These are phyloP conservation scores for Phascolomyces articulosus DNA, from an alignment of 371 early-diverging fungal genomes.

Conservation along the genomic window DNA sequence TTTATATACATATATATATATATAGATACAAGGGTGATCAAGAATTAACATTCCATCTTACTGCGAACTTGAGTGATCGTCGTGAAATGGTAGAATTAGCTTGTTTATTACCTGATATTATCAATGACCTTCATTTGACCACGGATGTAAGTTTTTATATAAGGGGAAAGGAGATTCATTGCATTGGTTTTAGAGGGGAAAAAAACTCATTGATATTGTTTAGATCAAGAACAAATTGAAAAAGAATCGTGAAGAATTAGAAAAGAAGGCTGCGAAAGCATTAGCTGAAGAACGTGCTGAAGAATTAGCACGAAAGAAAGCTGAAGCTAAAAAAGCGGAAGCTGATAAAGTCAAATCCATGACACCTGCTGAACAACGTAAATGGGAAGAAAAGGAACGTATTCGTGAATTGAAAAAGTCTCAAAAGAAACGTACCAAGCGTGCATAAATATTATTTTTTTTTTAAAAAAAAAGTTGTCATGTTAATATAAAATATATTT, in stretches of 20 bases:
- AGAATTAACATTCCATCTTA: slow-evolving; percentile 11
- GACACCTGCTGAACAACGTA: slow-evolving; percentile 72
- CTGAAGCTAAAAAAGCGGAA: slow-evolving; percentile 72
- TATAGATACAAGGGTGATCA: slow-evolving; percentile 28
- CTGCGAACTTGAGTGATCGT: slow-evolving; percentile 6
- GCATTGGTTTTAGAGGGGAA: too few species aligned
- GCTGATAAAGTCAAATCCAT: slow-evolving; percentile 66
- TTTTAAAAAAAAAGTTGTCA: slow-evolving; percentile 1
- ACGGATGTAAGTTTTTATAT: slow-evolving; percentile 27
- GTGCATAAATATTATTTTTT: slow-evolving; percentile 21
- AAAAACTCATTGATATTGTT: background rate
- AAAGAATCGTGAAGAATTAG: slow-evolving; percentile 50
- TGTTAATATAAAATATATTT: background rate
- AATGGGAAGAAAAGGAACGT: slow-evolving; percentile 77
- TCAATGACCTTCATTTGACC: slow-evolving; percentile 24
- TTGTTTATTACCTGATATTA: slow-evolving; percentile 37
- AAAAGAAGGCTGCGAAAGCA: slow-evolving; percentile 53
- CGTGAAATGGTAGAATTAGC: slow-evolving; percentile 30
- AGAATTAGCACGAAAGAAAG: slow-evolving; percentile 52
- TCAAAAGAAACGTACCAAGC: slow-evolving; percentile 56
- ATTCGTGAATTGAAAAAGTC: slow-evolving; percentile 64
- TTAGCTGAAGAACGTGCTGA: slow-evolving; percentile 52
- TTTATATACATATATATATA: slow-evolving; percentile 2
- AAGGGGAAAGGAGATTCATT: background rate
- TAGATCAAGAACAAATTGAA: slow-evolving; percentile 36